Percentiles rank a stretch among this genome's conserved stretches.
phyloP scores from a whole-genome alignment of 2,329 filamentous ascomycete species.

The Calonectria pauciramosa region DNA sequence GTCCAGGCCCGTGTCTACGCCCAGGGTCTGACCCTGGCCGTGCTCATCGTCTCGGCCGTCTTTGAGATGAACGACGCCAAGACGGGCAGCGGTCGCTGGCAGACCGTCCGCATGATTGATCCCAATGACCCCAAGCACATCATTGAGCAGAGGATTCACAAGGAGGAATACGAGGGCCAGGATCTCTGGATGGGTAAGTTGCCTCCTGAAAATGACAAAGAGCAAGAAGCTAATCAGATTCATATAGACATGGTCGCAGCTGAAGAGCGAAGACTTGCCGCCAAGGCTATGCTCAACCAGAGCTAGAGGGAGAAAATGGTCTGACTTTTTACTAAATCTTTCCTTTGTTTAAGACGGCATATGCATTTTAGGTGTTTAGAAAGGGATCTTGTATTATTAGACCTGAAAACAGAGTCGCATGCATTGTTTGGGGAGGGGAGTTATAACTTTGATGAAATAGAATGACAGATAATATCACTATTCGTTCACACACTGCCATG shows the following conservation, averaged over 20 bases:
- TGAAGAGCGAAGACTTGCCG: constrained; percentile 75
- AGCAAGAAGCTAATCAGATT: constrained; percentile 27
- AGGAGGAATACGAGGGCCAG: constrained; percentile 88
- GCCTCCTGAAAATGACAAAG: not conserved
- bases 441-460: not conserved
- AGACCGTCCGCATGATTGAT: constrained; percentile 85
- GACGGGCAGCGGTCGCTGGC: constrained; percentile 82
- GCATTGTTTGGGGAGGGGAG: not conserved
- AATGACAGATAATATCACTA: not conserved
- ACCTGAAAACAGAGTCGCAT: not conserved
- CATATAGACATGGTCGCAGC: constrained; percentile 83
- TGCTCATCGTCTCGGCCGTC: constrained; percentile 84
- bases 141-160: constrained; percentile 89
- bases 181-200: constrained; percentile 89
- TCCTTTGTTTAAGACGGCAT: not conserved
- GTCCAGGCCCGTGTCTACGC: constrained; percentile 98
- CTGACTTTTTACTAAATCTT: not conserved
- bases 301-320: not conserved
- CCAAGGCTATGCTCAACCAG: constrained; percentile 44
- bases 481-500: not conserved
- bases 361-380: not conserved
- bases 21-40: constrained; percentile 87
- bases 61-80: constrained; percentile 86
- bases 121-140: constrained; percentile 85
- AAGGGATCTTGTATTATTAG: not conserved